Evolutionary conservation across 352 stramenopile genomes (phyloP).

Genomic region (Phytopythium helicoides): DNA sequence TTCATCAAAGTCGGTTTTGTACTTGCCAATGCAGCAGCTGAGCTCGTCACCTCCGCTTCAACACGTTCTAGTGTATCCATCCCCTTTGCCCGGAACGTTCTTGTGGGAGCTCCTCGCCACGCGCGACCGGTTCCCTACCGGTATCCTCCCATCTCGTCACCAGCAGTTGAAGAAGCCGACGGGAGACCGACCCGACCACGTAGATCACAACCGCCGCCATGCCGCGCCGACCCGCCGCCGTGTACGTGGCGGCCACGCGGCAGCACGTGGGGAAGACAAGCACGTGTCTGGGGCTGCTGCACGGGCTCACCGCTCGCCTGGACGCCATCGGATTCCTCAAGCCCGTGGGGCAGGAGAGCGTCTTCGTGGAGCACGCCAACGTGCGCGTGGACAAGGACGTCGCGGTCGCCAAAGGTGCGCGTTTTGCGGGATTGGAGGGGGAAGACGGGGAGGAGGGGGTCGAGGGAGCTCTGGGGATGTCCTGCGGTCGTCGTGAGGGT

Average conservation of each 20-base stretch:
- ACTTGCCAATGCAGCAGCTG: no score
- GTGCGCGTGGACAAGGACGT: constrained; percentile 92
- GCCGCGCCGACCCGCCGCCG: constrained; percentile 40
- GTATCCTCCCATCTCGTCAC: background rate
- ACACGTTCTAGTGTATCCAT: no score
- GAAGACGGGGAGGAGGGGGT: no score
- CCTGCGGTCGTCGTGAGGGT: no score
- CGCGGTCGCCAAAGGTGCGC: constrained; percentile 82
- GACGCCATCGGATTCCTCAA: constrained; percentile 92
- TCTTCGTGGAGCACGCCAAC: constrained; percentile 58
- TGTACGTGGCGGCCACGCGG: constrained; percentile 86
- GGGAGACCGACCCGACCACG: background rate
- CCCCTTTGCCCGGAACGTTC: constrained; percentile 2
- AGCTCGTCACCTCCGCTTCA: no score
- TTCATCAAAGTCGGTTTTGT: no score
- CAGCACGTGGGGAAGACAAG: constrained; percentile 93
- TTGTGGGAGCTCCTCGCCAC: background rate
- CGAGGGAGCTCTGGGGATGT: no score
- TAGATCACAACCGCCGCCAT: background rate
- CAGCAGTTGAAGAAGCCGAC: constrained; percentile 6
- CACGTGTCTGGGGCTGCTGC: constrained; percentile 92
- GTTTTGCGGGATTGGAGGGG: no score
- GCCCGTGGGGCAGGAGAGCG: constrained; percentile 93
- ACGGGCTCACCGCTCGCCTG: constrained; percentile 92
- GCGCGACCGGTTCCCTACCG: background rate